These are phyloP conservation scores for Globisporangium sylvaticum DNA, from an alignment of 352 stramenopile species.

Conservation along the genomic window DNA sequence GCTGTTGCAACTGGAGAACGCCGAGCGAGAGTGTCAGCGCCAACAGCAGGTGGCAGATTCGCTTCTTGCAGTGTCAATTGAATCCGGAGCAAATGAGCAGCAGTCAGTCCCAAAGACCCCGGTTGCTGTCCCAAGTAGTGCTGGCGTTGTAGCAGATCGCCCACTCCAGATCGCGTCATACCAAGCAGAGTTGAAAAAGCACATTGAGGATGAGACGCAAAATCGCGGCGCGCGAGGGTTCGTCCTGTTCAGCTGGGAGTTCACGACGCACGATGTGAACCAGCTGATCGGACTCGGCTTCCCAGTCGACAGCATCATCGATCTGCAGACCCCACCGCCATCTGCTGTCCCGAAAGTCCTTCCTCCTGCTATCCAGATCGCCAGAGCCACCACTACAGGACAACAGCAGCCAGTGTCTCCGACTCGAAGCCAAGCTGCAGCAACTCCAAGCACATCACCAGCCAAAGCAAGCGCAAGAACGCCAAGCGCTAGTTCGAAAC, in stretches of 20 bases:
- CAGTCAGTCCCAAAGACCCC: background rate
- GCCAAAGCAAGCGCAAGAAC: background rate
- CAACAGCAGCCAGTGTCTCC: background rate
- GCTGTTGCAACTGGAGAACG: slow-evolving; percentile 16
- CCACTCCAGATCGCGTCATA: slow-evolving; percentile 25
- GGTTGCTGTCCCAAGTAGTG: background rate
- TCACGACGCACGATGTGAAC: slow-evolving; percentile 39
- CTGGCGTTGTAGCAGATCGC: background rate
- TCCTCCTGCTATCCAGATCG: background rate
- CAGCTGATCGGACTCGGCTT: slow-evolving; percentile 40
- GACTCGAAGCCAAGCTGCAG: slow-evolving; percentile 4
- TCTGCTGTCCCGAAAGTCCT: background rate
- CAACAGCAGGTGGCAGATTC: slow-evolving; percentile 17
- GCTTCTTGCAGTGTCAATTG: background rate
- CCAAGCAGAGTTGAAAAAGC: slow-evolving; percentile 6
- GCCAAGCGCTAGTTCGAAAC: slow-evolving; percentile 5
- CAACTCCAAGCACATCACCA: slow-evolving; percentile 7
- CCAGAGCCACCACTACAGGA: background rate
- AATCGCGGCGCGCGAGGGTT: slow-evolving; percentile 28
- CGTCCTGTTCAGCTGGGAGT: slow-evolving; percentile 57
- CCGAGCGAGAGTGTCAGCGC: slow-evolving; percentile 8
- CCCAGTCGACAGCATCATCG: slow-evolving; percentile 50
- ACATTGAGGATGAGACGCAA: slow-evolving; percentile 18
- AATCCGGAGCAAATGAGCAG: background rate
- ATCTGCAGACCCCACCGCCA: slow-evolving; percentile 31